A percentile compares a stretch with the other conserved stretches of the same genome.
These are phyloP conservation scores for Candida tetrigidarum DNA, from an alignment of 1,139 yeast genomes.

Conservation along the genomic window DNA sequence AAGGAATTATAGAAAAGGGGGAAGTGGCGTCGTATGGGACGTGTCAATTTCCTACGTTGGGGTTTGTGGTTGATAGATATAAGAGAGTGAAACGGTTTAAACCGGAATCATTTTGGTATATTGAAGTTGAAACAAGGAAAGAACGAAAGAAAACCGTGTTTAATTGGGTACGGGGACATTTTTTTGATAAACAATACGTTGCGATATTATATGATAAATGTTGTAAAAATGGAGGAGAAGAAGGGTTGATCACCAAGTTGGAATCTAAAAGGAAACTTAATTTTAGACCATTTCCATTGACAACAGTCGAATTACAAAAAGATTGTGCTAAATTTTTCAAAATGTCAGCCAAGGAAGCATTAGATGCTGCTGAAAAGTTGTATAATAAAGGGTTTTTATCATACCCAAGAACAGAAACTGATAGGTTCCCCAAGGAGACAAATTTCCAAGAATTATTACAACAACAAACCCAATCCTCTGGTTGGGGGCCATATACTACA, in stretches of 20 bases:
- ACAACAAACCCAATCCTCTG: conserved; percentile 56
- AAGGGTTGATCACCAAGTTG: conserved; percentile 56
- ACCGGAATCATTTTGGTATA: conserved; percentile 82
- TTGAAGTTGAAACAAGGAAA: conserved; percentile 56
- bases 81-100: conserved; percentile 71
- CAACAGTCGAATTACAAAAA: conserved; percentile 95
- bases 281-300: conserved; percentile 85
- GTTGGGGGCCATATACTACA: conserved; percentile 55
- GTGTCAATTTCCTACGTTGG: conserved; percentile 96
- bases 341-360: conserved; percentile 79
- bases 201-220: conserved; percentile 70
- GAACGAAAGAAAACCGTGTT: conserved; percentile 43
- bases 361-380: conserved; percentile 84
- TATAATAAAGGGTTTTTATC: conserved; percentile 88
- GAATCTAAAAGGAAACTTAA: conserved; percentile 70
- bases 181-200: conserved; percentile 75
- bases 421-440: conserved; percentile 76
- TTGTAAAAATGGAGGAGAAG: conserved; percentile 37
- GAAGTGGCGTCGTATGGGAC: conserved; percentile 77
- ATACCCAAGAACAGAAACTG: conserved; percentile 98
- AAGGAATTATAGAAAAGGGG: conserved; percentile 27
- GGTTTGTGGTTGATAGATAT: conserved; percentile 95
- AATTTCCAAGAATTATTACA: conserved; percentile 63
- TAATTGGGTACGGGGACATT: conserved; percentile 69
- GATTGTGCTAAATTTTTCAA: conserved; percentile 77